Base-by-base conservation (phyloP, 129 eudicot genomes). In the Silybum marianum region DNA sequence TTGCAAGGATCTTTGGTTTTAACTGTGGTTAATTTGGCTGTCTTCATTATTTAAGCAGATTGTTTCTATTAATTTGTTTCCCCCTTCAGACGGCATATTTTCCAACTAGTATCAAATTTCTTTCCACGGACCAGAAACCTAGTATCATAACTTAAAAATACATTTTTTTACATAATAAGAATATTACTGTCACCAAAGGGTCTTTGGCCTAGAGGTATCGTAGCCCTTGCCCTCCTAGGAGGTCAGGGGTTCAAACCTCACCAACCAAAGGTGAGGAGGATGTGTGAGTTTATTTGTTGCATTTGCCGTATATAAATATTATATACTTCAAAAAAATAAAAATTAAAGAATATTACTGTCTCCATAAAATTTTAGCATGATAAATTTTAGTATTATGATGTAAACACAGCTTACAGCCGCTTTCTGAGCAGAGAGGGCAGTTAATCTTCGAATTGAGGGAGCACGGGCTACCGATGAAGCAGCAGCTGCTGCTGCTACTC, bases 401-500 rank as follows among this genome's bases (percentile, higher is more conserved):
- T 9, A 11, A 51, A 16, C 19, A 51, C 21, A 51, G 62, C 96
- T 89, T 89, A 95, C 97, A 79, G 88, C 85, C 42, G 62, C 62
- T 51, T 51, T 51, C 62, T 51, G 62, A 51, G 62, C 19, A 51
- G 62, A 51, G 6, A 51, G 21, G 62, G 62, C 62, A 16, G 92
- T 85, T 81, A 95, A 82, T 83, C 97, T 92, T 77, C 94, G 82
- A 80, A 84, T 84, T 13, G 98, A 95, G 21, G 98, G 98, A 75
- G 94, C 87, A 38, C 98, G 98, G 13, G 98, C 98, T 71, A 94
- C 79, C 34, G 91, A 92, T 79, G 98, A 91, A 82, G 98, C 98
- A 71, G 98, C 97, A 40, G 97, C 97, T 69, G 94, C 98, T 30
- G 98, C 98, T 73, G 90, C 98, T 46, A 94, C 98, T 28, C 98